phyloP scores from a whole-genome alignment of 2,329 filamentous ascomycete genomes.

The Beauveria bassiana region DNA sequence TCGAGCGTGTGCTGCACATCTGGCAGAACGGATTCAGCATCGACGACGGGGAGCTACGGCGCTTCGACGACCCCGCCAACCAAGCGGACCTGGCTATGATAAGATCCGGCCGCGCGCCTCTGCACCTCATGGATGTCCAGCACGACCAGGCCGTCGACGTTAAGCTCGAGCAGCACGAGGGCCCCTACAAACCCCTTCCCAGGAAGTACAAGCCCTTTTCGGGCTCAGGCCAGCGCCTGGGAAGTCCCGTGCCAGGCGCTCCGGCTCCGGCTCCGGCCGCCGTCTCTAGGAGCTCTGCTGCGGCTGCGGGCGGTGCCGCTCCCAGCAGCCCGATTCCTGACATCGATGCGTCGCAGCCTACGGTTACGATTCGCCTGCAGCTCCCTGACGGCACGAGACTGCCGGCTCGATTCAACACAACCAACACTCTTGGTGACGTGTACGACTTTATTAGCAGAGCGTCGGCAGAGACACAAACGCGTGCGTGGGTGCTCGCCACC shows the following conservation, averaged over 20 bases:
- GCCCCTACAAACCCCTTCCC: conserved; percentile 61
- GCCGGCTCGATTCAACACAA: conserved; percentile 74
- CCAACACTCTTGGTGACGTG: conserved; percentile 68
- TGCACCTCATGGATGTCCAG: conserved; percentile 70
- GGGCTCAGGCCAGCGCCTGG: conserved; percentile 65
- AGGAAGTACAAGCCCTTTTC: conserved; percentile 70
- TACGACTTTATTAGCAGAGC: conserved; percentile 67
- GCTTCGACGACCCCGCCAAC: conserved; percentile 73
- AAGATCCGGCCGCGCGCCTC: conserved; percentile 64
- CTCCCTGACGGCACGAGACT: conserved; percentile 70
- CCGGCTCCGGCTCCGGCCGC: conserved; percentile 24
- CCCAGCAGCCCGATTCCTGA: conserved; percentile 22
- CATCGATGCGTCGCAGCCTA: conserved; percentile 60
- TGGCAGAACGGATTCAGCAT: conserved; percentile 83
- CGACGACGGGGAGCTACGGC: conserved; percentile 69
- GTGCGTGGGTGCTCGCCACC: conserved; percentile 69
- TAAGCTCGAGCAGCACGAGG: conserved; percentile 68
- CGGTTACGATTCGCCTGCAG: conserved; percentile 65
- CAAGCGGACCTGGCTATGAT: conserved; percentile 67
- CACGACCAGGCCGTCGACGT: conserved; percentile 71
- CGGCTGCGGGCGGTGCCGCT: neutral
- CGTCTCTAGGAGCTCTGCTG: conserved; percentile 22
- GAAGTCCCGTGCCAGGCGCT: conserved; percentile 65
- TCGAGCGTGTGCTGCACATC: conserved; percentile 65
- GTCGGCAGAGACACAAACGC: conserved; percentile 44